phyloP scores from a whole-genome alignment of 192 early-diverging fungal species.

The Gamsiella multidivaricata region DNA sequence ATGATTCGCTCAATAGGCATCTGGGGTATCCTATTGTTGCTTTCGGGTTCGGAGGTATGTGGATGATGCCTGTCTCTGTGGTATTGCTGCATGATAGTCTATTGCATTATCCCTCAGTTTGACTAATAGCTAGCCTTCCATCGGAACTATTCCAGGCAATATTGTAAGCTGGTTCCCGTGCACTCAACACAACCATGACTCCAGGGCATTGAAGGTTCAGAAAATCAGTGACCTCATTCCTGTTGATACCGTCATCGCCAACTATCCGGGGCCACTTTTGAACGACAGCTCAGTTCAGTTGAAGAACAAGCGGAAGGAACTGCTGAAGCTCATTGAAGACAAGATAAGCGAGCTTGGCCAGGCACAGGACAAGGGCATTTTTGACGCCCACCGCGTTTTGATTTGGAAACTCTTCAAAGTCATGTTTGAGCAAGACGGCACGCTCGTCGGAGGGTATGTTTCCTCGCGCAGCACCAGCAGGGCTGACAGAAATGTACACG shows the following conservation, averaged over 20 bases:
- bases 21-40: conserved; percentile 69
- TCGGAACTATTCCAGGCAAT: conserved; percentile 45
- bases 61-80: too few species aligned
- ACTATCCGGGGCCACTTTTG: conserved; percentile 70
- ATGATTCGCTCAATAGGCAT: conserved; percentile 56
- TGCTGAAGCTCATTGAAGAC: conserved; percentile 53
- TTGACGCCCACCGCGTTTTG: conserved; percentile 50
- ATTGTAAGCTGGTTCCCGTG: conserved; percentile 75
- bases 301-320: conserved; percentile 63
- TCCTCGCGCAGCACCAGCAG: too few species aligned
- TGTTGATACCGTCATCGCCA: conserved; percentile 30
- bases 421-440: conserved; percentile 72
- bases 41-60: conserved; percentile 81
- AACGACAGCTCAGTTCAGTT: conserved; percentile 57
- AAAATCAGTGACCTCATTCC: conserved; percentile 59
- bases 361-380: conserved; percentile 6
- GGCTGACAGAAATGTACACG: too few species aligned
- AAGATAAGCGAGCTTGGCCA: conserved; percentile 34
- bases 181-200: conserved; percentile 45
- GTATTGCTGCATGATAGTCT: too few species aligned
- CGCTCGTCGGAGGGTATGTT: conserved; percentile 65
- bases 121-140: not conserved
- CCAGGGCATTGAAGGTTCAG: conserved; percentile 60
- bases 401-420: conserved; percentile 72
- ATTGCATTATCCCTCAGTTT: not conserved